A percentile compares a stretch with the other conserved stretches of the same genome.
These are phyloP conservation scores for Ogataea haglerorum DNA, from an alignment of 805 yeast genomes.

Conservation along the genomic window DNA sequence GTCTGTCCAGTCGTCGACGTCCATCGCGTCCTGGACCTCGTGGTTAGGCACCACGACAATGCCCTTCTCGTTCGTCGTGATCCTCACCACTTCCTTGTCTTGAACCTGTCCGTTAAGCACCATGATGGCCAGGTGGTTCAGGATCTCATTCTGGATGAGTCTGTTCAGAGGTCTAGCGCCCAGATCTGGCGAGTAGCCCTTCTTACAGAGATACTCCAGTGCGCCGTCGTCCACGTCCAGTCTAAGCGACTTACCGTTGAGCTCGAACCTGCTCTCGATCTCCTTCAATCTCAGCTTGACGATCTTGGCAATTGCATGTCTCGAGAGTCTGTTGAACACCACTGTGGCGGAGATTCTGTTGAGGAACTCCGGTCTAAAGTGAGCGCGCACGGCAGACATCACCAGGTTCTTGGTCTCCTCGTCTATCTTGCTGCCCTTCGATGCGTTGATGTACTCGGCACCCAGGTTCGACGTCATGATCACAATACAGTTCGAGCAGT, in stretches of 20 bases:
- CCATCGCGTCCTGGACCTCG: constrained; percentile 54
- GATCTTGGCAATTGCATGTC: constrained; percentile 87
- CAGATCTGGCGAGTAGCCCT: constrained; percentile 89
- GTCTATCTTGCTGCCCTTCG: constrained; percentile 60
- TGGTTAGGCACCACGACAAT: constrained; percentile 86
- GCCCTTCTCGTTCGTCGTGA: constrained; percentile 57
- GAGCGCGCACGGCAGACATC: constrained; percentile 77
- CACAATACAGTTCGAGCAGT: constrained; percentile 87
- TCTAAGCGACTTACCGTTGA: constrained; percentile 73
- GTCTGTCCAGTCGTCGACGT: constrained; percentile 57
- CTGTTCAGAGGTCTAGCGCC: constrained; percentile 98
- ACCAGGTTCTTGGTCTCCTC: constrained; percentile 71
- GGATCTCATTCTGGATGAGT: constrained; percentile 81
- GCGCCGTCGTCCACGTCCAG: constrained; percentile 76
- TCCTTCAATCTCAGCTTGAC: constrained; percentile 82
- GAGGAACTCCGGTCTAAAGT: constrained; percentile 95
- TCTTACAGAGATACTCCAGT: constrained; percentile 71
- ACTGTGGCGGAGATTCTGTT: constrained; percentile 94
- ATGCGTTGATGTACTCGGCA: constrained; percentile 77
- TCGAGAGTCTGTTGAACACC: constrained; percentile 87
- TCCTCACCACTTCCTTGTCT: constrained; percentile 83
- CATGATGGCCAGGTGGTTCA: constrained; percentile 86
- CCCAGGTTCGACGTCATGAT: constrained; percentile 98
- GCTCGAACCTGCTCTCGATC: constrained; percentile 79
- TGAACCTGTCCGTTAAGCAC: constrained; percentile 80